Base-by-base conservation (phyloP, 768 basidiomycete species). In the Hypsizygus marmoreus region DNA sequence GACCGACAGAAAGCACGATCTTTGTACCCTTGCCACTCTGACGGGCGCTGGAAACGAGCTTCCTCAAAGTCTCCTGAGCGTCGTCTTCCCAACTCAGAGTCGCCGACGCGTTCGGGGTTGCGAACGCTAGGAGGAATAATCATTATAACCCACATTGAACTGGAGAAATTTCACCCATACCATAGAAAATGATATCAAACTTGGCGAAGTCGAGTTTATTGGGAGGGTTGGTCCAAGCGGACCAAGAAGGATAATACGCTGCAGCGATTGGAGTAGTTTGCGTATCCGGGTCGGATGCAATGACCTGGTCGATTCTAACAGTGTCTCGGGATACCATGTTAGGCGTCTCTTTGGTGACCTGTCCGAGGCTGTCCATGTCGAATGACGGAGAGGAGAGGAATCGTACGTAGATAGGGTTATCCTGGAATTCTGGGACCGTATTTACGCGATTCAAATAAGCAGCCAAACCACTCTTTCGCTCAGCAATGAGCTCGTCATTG, bases 121-220 rank as follows among this genome's bases (percentile, higher is more conserved):
- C 86, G 58, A 88, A 91, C 10, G 87, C 86, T 85, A 38, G 28
- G 7, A 14, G 11, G 63, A 57, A 33, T n/a, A 47, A 12, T 16
- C 13, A 14, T 12, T n/a, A 7, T 20, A 13, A 6, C 6, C 14
- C n/a, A 8, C 11, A 26, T 6, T 38, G 6, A 2, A 3, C 14
- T 14, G 16, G 20, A 7, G 4, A 26, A 35, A n/a, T n/a, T n/a
- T n/a, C n/a, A n/a, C n/a, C n/a, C 63, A 14, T 43, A 84, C 82
- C 79, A 47, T 81, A 87, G 62, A 82, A 80, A 31, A 88, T 62
- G 42, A 85, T 74, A 60, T 88, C 82, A 54, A 84, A 86, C 58
- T 80, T 75, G 39, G 71, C 72, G 58, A 74, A 88, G 58, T 88
- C 75, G 42, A 88, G 62, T 6, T 61, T 61, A 59, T 81, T 77